Evolutionary conservation across 768 basidiomycete species (phyloP).

Genomic region (Pilatotrama ljubarskyi): DNA sequence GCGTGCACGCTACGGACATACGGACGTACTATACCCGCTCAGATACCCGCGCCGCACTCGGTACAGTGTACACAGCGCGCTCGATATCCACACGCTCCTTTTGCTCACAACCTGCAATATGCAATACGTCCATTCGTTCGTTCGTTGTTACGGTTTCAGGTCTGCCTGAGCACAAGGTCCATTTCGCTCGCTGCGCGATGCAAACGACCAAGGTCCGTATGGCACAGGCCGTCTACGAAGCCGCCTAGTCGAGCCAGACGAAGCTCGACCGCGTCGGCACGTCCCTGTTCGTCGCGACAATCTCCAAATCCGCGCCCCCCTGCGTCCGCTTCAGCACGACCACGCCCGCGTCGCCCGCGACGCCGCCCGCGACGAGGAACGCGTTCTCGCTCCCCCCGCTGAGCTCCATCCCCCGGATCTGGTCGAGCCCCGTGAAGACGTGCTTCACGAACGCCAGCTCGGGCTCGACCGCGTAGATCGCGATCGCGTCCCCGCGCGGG

Average conservation of each 20-base stretch:
- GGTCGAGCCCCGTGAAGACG: slow-evolving; percentile 61
- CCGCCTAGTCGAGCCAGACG: slow-evolving; percentile 43
- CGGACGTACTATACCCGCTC: not conserved
- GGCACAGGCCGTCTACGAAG: too few species aligned
- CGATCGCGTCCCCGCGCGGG: slow-evolving; percentile 61
- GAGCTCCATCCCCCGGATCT: slow-evolving; percentile 67
- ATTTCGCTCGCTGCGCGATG: not conserved
- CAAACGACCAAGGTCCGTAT: not conserved
- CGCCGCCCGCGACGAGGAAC: slow-evolving; percentile 57
- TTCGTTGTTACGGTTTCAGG: not conserved
- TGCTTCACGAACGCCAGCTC: slow-evolving; percentile 48
- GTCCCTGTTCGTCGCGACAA: slow-evolving; percentile 57
- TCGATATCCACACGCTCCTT: not conserved
- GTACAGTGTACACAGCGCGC: not conserved
- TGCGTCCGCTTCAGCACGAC: slow-evolving; percentile 54
- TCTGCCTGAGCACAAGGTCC: not conserved
- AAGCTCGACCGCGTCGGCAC: slow-evolving; percentile 54
- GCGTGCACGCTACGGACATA: not conserved
- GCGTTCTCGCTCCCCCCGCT: slow-evolving; percentile 44
- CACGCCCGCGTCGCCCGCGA: slow-evolving; percentile 55
- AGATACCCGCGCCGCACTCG: slow-evolving; percentile 1
- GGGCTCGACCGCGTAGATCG: slow-evolving; percentile 53
- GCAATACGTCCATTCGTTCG: not conserved
- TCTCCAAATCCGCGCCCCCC: slow-evolving; percentile 51
- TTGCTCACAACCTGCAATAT: too few species aligned